Percentiles rank a stretch among this genome's conserved stretches.
Conservation (phyloP, 352 stramenopile genomes). For the Phytophthora cryptogea region DNA sequence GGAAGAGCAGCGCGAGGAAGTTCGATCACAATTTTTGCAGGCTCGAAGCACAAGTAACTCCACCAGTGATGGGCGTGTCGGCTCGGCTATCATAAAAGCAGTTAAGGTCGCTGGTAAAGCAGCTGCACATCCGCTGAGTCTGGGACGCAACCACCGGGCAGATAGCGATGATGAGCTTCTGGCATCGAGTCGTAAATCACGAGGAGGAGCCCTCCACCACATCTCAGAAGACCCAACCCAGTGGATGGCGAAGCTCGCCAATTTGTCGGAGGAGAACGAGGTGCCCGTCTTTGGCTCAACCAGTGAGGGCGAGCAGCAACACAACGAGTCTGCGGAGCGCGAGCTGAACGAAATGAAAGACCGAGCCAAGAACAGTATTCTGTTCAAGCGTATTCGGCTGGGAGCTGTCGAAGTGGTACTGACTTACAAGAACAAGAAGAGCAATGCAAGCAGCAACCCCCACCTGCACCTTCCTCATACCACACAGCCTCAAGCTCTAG, state of each 20-base stretch:
- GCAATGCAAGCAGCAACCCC: constrained; percentile 10
- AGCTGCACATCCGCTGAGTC: constrained; percentile 49
- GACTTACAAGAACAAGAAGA: constrained; percentile 85
- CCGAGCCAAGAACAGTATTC: constrained; percentile 51
- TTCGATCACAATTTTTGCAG: constrained; percentile 69
- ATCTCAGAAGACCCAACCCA: constrained; percentile 50
- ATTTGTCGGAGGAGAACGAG: constrained; percentile 31
- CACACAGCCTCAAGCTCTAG: constrained; percentile 51
- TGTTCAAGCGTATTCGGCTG: constrained; percentile 84
- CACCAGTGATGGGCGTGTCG: constrained; percentile 41
- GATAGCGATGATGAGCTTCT: constrained; percentile 28
- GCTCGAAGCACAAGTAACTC: constrained; percentile 23
- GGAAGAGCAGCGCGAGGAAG: constrained; percentile 60
- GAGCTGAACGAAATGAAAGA: constrained; percentile 52
- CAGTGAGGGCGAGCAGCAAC: constrained; percentile 15
- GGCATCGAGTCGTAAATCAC: constrained; percentile 16
- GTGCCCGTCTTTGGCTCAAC: constrained; percentile 22
- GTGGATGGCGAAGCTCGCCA: constrained; percentile 43
- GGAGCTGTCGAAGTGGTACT: constrained; percentile 77
- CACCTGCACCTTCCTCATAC: constrained; percentile 19
- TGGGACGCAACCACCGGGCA: constrained; percentile 39
- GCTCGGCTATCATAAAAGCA: constrained; percentile 59
- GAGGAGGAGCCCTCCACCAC: constrained; percentile 24
- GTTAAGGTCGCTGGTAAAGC: constrained; percentile 69
- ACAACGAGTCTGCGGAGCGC: constrained; percentile 13